phyloP scores from a whole-genome alignment of 1,284 basidiomycete species.

The Garcileccinum viscosum region DNA sequence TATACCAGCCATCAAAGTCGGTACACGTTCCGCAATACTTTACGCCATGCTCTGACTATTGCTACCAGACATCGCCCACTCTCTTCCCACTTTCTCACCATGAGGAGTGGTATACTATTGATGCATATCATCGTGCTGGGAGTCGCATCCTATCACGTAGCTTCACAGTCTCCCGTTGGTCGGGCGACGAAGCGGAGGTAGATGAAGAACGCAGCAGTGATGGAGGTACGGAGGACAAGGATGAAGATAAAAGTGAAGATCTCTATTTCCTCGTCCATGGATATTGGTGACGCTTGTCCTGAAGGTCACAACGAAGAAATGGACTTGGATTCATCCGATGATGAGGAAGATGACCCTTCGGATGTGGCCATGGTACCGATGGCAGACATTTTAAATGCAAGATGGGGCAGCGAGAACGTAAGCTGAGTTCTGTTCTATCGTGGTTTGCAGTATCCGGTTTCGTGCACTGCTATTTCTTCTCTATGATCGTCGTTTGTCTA shows the following conservation, averaged over 20 bases:
- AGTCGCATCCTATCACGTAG: constrained; percentile 92
- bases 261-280: constrained; percentile 47
- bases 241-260: constrained; percentile 30
- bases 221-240: constrained; percentile 38
- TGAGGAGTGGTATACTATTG: constrained; percentile 68
- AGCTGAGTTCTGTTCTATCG: constrained; percentile 26
- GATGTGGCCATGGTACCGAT: constrained; percentile 95
- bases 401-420: constrained; percentile 87
- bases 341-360: constrained; percentile 67
- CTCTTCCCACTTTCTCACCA: constrained; percentile 66
- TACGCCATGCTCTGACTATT: background rate
- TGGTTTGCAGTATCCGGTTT: background rate
- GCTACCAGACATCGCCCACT: constrained; percentile 67
- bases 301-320: constrained; percentile 34
- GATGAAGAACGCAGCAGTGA: constrained; percentile 30
- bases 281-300: constrained; percentile 50
- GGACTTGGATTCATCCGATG: constrained; percentile 62
- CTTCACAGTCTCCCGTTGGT: constrained; percentile 78
- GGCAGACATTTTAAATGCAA: constrained; percentile 94
- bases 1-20: constrained; percentile 69
- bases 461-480: background rate
- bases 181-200: constrained; percentile 36
- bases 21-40: constrained; percentile 23
- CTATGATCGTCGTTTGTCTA: background rate
- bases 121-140: constrained; percentile 89